phyloP scores from a whole-genome alignment of 805 yeast genomes.

The Candida arabinofermentans region DNA sequence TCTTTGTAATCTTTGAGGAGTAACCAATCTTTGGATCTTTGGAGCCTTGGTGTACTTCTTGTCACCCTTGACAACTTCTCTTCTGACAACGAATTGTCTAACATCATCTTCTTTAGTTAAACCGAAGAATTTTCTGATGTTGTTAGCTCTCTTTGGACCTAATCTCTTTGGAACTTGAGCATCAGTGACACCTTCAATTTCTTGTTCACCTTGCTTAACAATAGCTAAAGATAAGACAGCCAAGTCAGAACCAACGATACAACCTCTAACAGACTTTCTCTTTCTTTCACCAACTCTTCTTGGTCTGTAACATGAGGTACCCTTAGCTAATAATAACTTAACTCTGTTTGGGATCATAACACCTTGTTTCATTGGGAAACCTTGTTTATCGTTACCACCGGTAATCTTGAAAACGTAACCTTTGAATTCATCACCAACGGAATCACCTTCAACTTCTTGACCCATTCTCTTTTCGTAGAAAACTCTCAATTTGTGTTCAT shows the following conservation, averaged over 20 bases:
- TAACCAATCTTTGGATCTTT: slow-evolving; percentile 98
- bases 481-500: slow-evolving; percentile 97
- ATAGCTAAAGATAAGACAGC: slow-evolving; percentile 91
- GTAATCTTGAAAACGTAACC: slow-evolving; percentile 98
- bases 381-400: slow-evolving; percentile 99
- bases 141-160: slow-evolving; percentile 99
- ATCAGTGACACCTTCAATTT: slow-evolving; percentile 95
- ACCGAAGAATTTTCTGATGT: slow-evolving; percentile 99
- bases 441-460: slow-evolving; percentile 98
- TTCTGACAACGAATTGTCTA: slow-evolving; percentile 90
- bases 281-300: slow-evolving; percentile 99
- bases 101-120: slow-evolving; percentile 91
- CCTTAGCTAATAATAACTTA: slow-evolving; percentile 88
- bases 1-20: slow-evolving; percentile 99
- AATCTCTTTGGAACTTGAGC: slow-evolving; percentile 95
- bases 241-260: slow-evolving; percentile 96
- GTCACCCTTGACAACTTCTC: slow-evolving; percentile 97
- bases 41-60: slow-evolving; percentile 99
- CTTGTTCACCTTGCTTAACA: slow-evolving; percentile 96
- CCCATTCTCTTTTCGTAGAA: slow-evolving; percentile 99
- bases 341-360: slow-evolving; percentile 99
- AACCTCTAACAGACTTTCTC: slow-evolving; percentile 99
- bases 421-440: slow-evolving; percentile 97
- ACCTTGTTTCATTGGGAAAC: slow-evolving; percentile 99
- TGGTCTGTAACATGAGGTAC: slow-evolving; percentile 98